Evolutionary conservation across 2,329 filamentous ascomycete species (phyloP).

Genomic region (Phoma sp.): DNA sequence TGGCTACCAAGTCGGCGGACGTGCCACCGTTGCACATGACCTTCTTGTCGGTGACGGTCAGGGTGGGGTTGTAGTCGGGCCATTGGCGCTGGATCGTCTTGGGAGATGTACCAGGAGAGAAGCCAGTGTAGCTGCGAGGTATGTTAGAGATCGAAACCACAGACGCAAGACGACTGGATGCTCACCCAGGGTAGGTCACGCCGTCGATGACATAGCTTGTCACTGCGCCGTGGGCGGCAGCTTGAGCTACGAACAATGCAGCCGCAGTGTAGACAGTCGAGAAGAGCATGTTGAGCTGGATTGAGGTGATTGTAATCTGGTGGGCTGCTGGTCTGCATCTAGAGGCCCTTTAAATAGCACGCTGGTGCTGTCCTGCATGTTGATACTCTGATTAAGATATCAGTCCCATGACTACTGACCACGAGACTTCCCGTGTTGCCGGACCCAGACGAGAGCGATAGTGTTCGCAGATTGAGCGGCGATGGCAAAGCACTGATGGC

Average conservation of each 20-base stretch:
- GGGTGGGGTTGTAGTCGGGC: constrained; percentile 63
- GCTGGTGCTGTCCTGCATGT: background rate
- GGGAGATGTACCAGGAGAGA: constrained; percentile 56
- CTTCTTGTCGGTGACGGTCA: constrained; percentile 56
- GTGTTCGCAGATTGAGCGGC: constrained; percentile 6
- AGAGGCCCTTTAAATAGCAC: constrained; percentile 5
- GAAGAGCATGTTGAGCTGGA: constrained; percentile 44
- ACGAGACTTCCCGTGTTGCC: constrained; percentile 12
- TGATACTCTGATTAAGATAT: background rate
- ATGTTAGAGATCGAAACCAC: constrained; percentile 44
- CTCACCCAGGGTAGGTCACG: constrained; percentile 39
- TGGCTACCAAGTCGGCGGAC: constrained; percentile 51
- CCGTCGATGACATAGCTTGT: constrained; percentile 46
- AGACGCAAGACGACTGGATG: constrained; percentile 23
- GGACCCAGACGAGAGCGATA: constrained; percentile 7
- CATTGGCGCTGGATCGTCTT: constrained; percentile 65
- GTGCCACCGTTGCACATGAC: constrained; percentile 63
- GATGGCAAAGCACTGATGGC: background rate
- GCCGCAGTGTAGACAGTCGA: constrained; percentile 43
- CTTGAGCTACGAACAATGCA: constrained; percentile 38
- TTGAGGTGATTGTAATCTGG: constrained; percentile 7
- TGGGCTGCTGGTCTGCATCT: background rate
- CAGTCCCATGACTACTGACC: background rate
- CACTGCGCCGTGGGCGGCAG: constrained; percentile 45
- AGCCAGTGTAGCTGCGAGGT: constrained; percentile 58